These are phyloP conservation scores for Bolboschoenus planiculmis DNA, from an alignment of 176 grass and related monocot species.

Conservation along the genomic window DNA sequence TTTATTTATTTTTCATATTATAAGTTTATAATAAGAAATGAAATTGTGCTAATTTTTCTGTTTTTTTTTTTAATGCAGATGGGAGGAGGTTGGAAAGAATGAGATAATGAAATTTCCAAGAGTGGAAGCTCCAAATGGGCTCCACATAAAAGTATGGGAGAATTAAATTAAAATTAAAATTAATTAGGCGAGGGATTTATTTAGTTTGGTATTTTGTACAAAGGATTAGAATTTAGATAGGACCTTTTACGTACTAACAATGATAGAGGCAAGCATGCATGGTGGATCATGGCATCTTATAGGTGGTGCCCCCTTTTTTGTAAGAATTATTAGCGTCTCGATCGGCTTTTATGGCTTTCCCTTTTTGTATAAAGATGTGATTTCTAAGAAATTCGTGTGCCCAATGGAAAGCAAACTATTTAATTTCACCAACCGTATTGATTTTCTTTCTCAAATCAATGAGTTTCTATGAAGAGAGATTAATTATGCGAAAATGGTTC, in stretches of 20 bases:
- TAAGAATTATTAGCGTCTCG: constrained; percentile 6
- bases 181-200: constrained; percentile 15
- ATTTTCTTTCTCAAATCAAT: background rate
- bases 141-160: constrained; percentile 63
- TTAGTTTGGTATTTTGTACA: constrained; percentile 31
- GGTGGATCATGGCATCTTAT: constrained; percentile 7
- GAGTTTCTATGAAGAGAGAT: background rate
- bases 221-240: constrained; percentile 21
- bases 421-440: background rate
- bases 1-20: background rate
- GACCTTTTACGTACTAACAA: constrained; percentile 11
- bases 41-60: background rate
- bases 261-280: constrained; percentile 20
- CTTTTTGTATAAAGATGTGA: constrained; percentile 9
- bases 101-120: constrained; percentile 79
- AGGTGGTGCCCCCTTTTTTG: background rate
- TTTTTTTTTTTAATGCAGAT: constrained; percentile 43
- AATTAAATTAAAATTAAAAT: constrained; percentile 9
- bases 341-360: background rate
- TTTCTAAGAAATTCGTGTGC: constrained; percentile 15
- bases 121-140: constrained; percentile 82
- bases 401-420: background rate
- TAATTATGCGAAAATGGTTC: background rate
- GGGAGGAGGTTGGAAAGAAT: constrained; percentile 73
- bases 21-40: background rate